Evolutionary conservation across 768 basidiomycete genomes (phyloP).

Genomic region (Galerina marginata): DNA sequence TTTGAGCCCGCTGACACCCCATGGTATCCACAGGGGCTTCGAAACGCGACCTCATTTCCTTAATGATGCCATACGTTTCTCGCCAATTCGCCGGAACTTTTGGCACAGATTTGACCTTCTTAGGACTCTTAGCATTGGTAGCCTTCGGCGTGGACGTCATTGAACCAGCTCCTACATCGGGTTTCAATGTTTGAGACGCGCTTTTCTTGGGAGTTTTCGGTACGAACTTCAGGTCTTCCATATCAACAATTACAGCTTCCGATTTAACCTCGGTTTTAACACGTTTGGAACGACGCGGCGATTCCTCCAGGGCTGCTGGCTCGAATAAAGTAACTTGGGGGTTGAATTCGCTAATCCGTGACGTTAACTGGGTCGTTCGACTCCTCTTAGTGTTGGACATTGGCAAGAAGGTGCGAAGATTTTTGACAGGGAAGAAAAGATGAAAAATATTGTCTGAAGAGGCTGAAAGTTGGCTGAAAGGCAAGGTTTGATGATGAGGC

Average conservation of each 20-base stretch:
- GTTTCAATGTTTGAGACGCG: background rate
- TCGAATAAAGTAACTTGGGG: conserved; percentile 19
- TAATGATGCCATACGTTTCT: conserved; percentile 73
- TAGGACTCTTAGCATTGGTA: conserved; percentile 31
- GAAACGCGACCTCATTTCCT: conserved; percentile 73
- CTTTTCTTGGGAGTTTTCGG: conserved; percentile 15
- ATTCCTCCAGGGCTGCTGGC: conserved; percentile 8
- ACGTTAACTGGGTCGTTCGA: conserved; percentile 10
- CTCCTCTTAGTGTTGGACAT: background rate
- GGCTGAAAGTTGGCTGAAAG: too few relatives aligned
- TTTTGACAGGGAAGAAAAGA: too few relatives aligned
- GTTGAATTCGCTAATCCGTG: conserved; percentile 19
- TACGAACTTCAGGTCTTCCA: conserved; percentile 23
- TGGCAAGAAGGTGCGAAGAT: too few relatives aligned
- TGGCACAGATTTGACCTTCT: conserved; percentile 62
- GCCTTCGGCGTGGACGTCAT: conserved; percentile 27
- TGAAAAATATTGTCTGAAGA: too few relatives aligned
- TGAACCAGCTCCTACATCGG: conserved; percentile 32
- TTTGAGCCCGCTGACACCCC: conserved; percentile 81
- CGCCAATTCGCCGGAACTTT: conserved; percentile 63
- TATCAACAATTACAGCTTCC: conserved; percentile 4
- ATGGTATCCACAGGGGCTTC: conserved; percentile 92
- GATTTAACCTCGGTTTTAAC: background rate
- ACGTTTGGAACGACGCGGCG: conserved; percentile 28
- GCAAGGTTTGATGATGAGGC: too few relatives aligned